Conservation (phyloP, 129 eudicot species). For the Pittosporum tobira region DNA sequence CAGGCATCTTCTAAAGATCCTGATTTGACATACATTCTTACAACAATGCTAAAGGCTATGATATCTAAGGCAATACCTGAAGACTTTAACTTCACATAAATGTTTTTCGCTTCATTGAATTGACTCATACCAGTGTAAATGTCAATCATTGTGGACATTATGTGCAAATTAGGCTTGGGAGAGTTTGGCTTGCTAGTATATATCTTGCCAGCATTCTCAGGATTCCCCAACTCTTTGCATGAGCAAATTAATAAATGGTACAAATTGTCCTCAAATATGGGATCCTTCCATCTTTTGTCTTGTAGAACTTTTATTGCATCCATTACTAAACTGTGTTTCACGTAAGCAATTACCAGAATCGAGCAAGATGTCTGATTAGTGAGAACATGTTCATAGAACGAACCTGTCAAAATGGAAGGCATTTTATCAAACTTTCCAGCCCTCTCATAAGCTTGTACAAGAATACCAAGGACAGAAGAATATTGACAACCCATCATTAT, state of each 20-base stretch:
- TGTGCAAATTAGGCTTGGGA: conserved; percentile 66
- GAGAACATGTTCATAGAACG: conserved; percentile 52
- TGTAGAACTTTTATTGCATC: conserved; percentile 49
- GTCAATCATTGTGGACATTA: conserved; percentile 81
- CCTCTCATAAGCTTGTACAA: conserved; percentile 72
- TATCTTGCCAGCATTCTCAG: conserved; percentile 58
- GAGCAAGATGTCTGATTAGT: conserved; percentile 74
- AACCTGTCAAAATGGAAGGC: conserved; percentile 47
- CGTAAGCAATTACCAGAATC: conserved; percentile 71
- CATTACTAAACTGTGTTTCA: conserved; percentile 55
- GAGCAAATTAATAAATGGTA: conserved; percentile 85
- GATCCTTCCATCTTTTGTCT: conserved; percentile 70
- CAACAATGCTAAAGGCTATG: conserved; percentile 69
- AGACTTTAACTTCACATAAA: conserved; percentile 42
- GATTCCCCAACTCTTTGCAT: conserved; percentile 67
- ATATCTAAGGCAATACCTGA: conserved; percentile 53
- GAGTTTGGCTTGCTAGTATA: conserved; percentile 54
- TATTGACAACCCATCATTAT: conserved; percentile 60
- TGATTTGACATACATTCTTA: conserved; percentile 71
- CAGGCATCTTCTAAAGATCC: conserved; percentile 62
- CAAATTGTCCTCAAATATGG: conserved; percentile 67
- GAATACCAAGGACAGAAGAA: conserved; percentile 62
- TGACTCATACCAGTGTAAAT: conserved; percentile 53
- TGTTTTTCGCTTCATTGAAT: conserved; percentile 58
- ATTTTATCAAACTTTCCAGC: conserved; percentile 48